These are phyloP conservation scores for Crithidia brevicula DNA, from an alignment of 208 protist genomes.

Conservation along the genomic window DNA sequence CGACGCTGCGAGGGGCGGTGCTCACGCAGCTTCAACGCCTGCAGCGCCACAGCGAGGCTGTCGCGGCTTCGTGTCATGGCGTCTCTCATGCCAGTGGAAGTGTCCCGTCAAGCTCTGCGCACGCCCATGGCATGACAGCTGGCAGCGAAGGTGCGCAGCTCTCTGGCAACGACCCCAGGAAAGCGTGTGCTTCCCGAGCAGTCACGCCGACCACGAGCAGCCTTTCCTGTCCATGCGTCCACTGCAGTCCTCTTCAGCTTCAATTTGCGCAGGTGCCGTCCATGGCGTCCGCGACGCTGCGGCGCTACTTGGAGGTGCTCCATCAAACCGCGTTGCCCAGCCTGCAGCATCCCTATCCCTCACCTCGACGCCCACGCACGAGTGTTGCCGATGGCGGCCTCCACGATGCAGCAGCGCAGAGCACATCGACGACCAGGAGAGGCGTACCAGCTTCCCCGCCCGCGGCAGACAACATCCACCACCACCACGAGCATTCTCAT, in stretches of 20 bases:
- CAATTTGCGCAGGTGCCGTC: slow-evolving; percentile 39
- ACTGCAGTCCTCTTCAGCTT: slow-evolving; percentile 25
- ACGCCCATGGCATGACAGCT: too few species aligned
- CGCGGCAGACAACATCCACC: neutral
- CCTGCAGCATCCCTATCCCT: slow-evolving; percentile 8
- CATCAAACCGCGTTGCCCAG: slow-evolving; percentile 27
- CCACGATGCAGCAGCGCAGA: too few species aligned
- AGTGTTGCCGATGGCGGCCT: too few species aligned
- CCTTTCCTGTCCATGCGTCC: slow-evolving; percentile 13
- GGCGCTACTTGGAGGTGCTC: slow-evolving; percentile 25
- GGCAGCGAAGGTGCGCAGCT: neutral
- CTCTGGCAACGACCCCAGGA: neutral
- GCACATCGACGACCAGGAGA: too few species aligned
- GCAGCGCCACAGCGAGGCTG: slow-evolving; percentile 1
- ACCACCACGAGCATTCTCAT: too few species aligned
- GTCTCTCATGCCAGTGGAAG: neutral
- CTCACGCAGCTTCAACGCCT: slow-evolving; percentile 58
- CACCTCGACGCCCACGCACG: slow-evolving; percentile 2
- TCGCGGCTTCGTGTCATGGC: slow-evolving; percentile 7
- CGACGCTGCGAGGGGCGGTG: slow-evolving; percentile 45
- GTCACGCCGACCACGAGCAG: too few species aligned
- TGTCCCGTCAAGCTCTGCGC: too few species aligned
- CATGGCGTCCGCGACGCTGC: slow-evolving; percentile 18
- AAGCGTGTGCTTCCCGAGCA: too few species aligned
- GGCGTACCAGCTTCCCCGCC: neutral